These are phyloP conservation scores for Pseudocercospora macadamiae DNA, from an alignment of 2,329 filamentous ascomycete species.

Conservation along the genomic window DNA sequence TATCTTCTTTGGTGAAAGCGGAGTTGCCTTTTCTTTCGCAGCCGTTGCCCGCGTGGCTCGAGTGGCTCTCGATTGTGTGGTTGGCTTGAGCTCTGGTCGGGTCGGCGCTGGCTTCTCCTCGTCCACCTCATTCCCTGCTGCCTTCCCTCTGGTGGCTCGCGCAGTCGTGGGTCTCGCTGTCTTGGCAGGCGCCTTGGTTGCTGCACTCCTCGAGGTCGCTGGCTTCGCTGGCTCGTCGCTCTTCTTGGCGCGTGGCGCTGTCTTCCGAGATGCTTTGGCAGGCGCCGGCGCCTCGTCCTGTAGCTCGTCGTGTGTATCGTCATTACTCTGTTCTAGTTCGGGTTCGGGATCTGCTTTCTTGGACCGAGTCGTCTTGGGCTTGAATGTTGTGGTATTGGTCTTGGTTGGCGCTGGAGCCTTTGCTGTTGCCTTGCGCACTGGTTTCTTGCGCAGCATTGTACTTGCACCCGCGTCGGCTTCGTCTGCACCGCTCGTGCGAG, in stretches of 20 bases:
- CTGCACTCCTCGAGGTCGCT: neutral
- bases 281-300: conserved; percentile 18
- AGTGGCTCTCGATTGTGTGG: conserved; percentile 20
- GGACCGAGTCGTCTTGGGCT: neutral
- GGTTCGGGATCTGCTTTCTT: conserved; percentile 7
- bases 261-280: conserved; percentile 16
- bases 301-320: conserved; percentile 21
- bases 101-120: neutral
- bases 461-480: conserved; percentile 23
- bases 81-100: conserved; percentile 5
- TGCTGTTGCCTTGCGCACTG: conserved; percentile 36
- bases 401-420: conserved; percentile 16
- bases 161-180: conserved; percentile 2
- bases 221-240: conserved; percentile 13
- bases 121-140: conserved; percentile 5
- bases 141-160: conserved; percentile 14
- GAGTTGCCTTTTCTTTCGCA: conserved; percentile 28
- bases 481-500: conserved; percentile 25
- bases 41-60: conserved; percentile 28
- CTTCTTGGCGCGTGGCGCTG: conserved; percentile 19
- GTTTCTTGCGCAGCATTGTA: conserved; percentile 37
- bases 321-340: conserved; percentile 7
- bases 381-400: neutral
- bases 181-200: conserved; percentile 2
- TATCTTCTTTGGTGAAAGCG: conserved; percentile 42